phyloP scores from a whole-genome alignment of 2,329 filamentous ascomycete genomes.

The Claviceps sorghi region DNA sequence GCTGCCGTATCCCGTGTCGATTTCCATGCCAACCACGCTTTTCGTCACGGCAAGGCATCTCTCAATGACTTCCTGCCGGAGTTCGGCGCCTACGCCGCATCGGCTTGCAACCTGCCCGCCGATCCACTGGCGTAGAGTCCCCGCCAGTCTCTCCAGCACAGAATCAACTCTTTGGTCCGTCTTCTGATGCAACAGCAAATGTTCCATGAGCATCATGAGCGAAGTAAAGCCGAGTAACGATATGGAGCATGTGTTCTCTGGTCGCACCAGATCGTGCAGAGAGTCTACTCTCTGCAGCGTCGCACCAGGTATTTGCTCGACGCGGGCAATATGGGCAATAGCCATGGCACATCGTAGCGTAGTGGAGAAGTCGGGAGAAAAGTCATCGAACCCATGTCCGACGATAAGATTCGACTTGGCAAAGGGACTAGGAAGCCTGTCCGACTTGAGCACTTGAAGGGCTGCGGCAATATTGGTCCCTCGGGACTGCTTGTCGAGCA shows the following conservation, averaged over 20 bases:
- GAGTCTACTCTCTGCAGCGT: constrained; percentile 30
- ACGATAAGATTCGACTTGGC: constrained; percentile 26
- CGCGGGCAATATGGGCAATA: constrained; percentile 41
- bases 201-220: constrained; percentile 42
- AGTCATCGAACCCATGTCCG: constrained; percentile 25
- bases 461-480: constrained; percentile 42
- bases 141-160: constrained; percentile 42
- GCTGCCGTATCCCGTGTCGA: constrained; percentile 45
- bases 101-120: constrained; percentile 36
- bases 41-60: constrained; percentile 42
- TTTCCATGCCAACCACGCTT: constrained; percentile 43
- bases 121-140: constrained; percentile 45
- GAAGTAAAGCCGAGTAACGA: constrained; percentile 46
- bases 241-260: constrained; percentile 27
- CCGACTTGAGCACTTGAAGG: constrained; percentile 31
- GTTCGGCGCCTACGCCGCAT: constrained; percentile 33
- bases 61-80: constrained; percentile 40
- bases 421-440: constrained; percentile 13
- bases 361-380: constrained; percentile 38
- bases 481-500: constrained; percentile 39
- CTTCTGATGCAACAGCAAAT: constrained; percentile 31
- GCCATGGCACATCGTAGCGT: constrained; percentile 46
- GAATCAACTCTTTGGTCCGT: constrained; percentile 31
- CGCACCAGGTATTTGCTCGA: constrained; percentile 17
- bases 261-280: constrained; percentile 34